Percentiles rank a stretch among this genome's conserved stretches.
Conservation (phyloP, 2,329 filamentous ascomycete species). For the Colletotrichum gigasporum region DNA sequence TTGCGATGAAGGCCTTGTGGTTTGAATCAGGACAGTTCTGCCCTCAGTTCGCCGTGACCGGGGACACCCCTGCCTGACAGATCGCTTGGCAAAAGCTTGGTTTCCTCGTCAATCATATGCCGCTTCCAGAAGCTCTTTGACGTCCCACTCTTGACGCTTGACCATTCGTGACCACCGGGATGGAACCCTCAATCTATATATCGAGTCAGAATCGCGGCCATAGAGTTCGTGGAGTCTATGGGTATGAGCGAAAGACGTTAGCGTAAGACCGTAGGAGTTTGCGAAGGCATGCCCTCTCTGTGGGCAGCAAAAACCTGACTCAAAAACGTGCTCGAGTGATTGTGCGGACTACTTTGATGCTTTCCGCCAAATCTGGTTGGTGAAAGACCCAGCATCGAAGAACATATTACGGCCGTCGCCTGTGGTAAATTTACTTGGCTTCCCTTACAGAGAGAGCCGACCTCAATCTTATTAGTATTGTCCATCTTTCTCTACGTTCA, state of each 20-base stretch:
- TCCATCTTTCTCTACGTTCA: neutral
- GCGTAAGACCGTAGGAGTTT: too few species aligned
- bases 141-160: neutral
- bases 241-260: too few species aligned
- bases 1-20: too few species aligned
- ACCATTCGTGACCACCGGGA: too few species aligned
- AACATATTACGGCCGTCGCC: neutral
- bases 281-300: neutral
- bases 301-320: neutral
- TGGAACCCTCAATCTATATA: neutral
- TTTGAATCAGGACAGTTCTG: too few species aligned
- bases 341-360: neutral
- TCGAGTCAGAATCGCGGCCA: neutral
- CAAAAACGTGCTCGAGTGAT: neutral
- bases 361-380: neutral
- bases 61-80: conserved; percentile 5
- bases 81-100: conserved; percentile 26
- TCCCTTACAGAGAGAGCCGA: too few species aligned
- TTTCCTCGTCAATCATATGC: neutral
- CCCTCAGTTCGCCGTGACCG: too few species aligned
- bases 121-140: neutral
- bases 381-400: too few species aligned
- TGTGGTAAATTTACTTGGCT: neutral
- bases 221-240: too few species aligned
- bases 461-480: too few species aligned